Conservation (phyloP, 2,329 filamentous ascomycete genomes). For the Epichloe sibirici region DNA sequence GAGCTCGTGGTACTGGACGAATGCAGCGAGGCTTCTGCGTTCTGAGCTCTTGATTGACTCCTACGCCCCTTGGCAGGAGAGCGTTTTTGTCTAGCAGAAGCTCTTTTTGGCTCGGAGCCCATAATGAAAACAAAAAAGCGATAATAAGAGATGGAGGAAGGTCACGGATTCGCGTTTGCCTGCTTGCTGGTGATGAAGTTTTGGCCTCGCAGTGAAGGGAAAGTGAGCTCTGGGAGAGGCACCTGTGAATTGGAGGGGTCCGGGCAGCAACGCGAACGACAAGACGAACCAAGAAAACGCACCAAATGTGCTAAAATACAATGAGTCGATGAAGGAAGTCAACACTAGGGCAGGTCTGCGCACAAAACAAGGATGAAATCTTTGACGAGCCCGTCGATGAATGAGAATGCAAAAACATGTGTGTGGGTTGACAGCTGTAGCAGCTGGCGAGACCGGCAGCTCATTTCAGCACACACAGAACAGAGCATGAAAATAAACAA, state of each 20-base stretch:
- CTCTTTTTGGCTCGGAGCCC: conserved; percentile 5
- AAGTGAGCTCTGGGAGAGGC: neutral
- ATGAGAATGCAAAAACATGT: neutral
- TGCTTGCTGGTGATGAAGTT: neutral
- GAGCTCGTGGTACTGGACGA: conserved; percentile 2
- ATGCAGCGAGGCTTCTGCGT: conserved; percentile 4
- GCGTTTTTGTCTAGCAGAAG: conserved; percentile 10
- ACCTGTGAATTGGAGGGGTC: neutral
- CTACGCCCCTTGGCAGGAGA: conserved; percentile 5
- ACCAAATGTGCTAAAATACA: neutral
- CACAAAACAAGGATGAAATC: neutral
- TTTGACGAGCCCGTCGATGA: neutral
- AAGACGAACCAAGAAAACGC: neutral
- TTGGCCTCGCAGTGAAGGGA: neutral
- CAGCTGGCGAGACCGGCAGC: conserved; percentile 1
- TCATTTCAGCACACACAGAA: neutral
- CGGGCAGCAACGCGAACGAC: neutral
- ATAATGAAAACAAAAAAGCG: conserved; percentile 2
- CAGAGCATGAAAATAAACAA: neutral
- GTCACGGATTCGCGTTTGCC: neutral
- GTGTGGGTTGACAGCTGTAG: neutral
- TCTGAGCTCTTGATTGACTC: conserved; percentile 7
- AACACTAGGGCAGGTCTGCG: neutral
- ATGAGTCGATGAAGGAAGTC: neutral
- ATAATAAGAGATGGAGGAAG: neutral